Conservation (phyloP, 176 grass and related monocot genomes). For the Phragmites australis region DNA sequence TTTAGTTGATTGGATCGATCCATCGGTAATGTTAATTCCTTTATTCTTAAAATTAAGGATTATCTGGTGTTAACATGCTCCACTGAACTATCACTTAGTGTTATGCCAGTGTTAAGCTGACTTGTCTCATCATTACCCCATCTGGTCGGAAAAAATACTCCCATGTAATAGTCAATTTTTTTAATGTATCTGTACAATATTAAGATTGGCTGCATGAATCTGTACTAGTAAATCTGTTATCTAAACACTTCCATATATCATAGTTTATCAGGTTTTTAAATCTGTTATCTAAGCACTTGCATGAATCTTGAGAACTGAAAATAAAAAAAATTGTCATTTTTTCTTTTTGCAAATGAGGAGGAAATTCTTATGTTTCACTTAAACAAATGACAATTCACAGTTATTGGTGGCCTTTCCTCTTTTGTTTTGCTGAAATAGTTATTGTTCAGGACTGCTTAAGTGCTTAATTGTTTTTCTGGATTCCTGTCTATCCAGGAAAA, state of each 20-base stretch:
- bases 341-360: background rate
- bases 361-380: background rate
- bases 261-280: background rate
- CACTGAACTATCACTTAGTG: constrained; percentile 2
- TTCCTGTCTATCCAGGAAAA: background rate
- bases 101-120: background rate
- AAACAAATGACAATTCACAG: background rate
- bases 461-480: background rate
- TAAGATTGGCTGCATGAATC: background rate
- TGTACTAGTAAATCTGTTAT: background rate
- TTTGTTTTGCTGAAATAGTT: background rate
- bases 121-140: background rate
- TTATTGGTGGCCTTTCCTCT: background rate
- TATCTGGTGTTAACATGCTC: background rate
- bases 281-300: background rate
- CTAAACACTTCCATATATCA: background rate
- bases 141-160: background rate
- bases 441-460: background rate
- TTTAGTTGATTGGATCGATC: constrained; percentile 8
- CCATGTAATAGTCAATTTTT: constrained; percentile 3
- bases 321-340: background rate
- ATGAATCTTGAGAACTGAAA: background rate
- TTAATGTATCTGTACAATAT: constrained; percentile 2
- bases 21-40: constrained; percentile 5
- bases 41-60: background rate